phyloP scores from a whole-genome alignment of 495 filamentous ascomycete species.

The Sordaria brevicollis region DNA sequence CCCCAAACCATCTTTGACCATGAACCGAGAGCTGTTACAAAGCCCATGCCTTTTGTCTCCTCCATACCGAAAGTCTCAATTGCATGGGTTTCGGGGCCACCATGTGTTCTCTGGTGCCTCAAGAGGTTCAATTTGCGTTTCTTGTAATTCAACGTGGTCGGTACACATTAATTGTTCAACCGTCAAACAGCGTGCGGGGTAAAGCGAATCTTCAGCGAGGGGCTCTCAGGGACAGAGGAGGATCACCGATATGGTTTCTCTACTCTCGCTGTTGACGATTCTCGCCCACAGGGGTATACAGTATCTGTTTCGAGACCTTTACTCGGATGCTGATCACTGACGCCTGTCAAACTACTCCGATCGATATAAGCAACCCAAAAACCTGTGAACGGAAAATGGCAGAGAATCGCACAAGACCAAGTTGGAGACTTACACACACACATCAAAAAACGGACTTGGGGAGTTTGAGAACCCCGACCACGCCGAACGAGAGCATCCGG shows the following conservation, averaged over 20 bases:
- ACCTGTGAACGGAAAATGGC: neutral
- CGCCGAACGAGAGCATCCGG: neutral
- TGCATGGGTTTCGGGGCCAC: too few relatives aligned
- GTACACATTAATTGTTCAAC: too few relatives aligned
- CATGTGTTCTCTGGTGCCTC: too few relatives aligned
- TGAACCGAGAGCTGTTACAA: neutral
- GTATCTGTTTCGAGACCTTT: neutral
- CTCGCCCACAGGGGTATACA: neutral
- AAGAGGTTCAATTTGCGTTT: too few relatives aligned
- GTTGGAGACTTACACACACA: too few relatives aligned
- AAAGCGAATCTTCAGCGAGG: neutral
- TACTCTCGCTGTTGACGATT: neutral
- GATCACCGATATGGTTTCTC: too few relatives aligned
- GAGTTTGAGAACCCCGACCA: too few relatives aligned
- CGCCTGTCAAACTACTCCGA: neutral
- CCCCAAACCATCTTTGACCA: too few relatives aligned
- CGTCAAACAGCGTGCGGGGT: too few relatives aligned
- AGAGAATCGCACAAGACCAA: neutral
- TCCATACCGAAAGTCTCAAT: too few relatives aligned
- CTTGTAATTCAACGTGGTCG: too few relatives aligned
- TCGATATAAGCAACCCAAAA: neutral
- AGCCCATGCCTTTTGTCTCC: neutral
- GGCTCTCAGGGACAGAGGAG: neutral
- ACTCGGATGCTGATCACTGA: neutral
- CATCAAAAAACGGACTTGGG: neutral